Evolutionary conservation across 2,329 filamentous ascomycete species (phyloP), one percentile per base, ranked within the genome.

Genomic region (Colletotrichum scovillei): DNA sequence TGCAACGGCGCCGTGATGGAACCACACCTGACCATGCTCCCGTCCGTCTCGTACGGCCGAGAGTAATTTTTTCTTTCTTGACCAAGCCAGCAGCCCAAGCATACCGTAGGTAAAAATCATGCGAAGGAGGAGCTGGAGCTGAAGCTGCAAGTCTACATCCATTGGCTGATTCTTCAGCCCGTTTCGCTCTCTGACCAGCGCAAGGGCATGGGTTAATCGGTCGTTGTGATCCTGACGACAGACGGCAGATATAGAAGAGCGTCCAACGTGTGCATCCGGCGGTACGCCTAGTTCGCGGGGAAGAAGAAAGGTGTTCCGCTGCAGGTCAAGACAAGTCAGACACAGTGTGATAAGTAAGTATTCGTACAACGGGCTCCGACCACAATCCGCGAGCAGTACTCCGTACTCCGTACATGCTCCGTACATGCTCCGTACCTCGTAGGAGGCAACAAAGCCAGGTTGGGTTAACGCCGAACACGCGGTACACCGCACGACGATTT

Each of bases 301-400:
- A 60, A 35, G 46, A 53, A 59, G 63, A n/a, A 67, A 52, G 67
- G 28, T 60, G 16, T 56, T 49, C 56, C 55, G 56, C 63, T 67
- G 55, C 55, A 60, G 26, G 63, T 30, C 30, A 53, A 38, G 30
- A 32, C 42, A n/a, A n/a, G 42, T 49, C 42, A 19, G 16, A 49
- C 11, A 49, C 42, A 49, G 16, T n/a, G 42, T n/a, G 65, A 38
- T n/a, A n/a, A 30, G 22, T 49, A 42, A 30, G 22, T 49, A 42
- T 8, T 42, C 14, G 38, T 42, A 22, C 64, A 42, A 28, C 46
- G 32, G 42, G 22, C 16, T 19, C 16, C n/a, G 26, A 28, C 56
- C 30, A 63, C 28, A n/a, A 12, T 26, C 42, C 16, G 28, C 30
- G 24, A 24, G n/a, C 26, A 19, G 14, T 46, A 11, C 35, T 6